These are phyloP conservation scores for Backusella liffmaniae DNA, from an alignment of 192 early-diverging fungal species.

Conservation along the genomic window DNA sequence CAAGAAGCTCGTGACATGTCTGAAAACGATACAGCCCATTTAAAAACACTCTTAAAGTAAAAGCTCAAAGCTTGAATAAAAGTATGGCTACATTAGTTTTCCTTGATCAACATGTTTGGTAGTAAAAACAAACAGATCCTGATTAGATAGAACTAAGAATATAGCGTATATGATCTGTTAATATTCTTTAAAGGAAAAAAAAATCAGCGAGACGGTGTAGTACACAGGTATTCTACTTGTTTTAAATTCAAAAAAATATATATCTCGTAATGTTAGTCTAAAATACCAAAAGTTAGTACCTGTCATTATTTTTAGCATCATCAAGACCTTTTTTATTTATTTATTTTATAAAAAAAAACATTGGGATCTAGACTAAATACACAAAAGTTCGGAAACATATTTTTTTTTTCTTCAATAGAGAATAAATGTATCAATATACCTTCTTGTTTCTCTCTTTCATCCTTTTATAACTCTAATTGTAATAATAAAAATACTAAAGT, in stretches of 20 bases:
- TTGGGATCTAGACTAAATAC: neutral
- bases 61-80: too few species aligned
- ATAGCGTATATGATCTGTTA: too few species aligned
- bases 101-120: neutral
- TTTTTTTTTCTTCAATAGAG: neutral
- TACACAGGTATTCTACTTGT: too few species aligned
- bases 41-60: too few species aligned
- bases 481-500: neutral
- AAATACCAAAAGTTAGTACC: neutral
- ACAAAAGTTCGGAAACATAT: constrained; percentile 13
- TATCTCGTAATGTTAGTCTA: too few species aligned
- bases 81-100: neutral
- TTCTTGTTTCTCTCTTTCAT: neutral
- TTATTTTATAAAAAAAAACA: neutral
- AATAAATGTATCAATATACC: neutral
- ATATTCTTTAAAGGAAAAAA: too few species aligned
- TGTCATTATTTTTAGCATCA: neutral
- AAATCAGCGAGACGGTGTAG: too few species aligned
- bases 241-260: too few species aligned
- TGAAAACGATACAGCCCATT: too few species aligned
- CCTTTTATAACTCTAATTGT: neutral
- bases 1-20: too few species aligned
- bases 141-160: too few species aligned
- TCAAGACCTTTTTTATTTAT: too few species aligned
- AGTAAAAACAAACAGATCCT: neutral